These are phyloP conservation scores for Amphichorda felina DNA, from an alignment of 2,329 filamentous ascomycete species.

Conservation along the genomic window DNA sequence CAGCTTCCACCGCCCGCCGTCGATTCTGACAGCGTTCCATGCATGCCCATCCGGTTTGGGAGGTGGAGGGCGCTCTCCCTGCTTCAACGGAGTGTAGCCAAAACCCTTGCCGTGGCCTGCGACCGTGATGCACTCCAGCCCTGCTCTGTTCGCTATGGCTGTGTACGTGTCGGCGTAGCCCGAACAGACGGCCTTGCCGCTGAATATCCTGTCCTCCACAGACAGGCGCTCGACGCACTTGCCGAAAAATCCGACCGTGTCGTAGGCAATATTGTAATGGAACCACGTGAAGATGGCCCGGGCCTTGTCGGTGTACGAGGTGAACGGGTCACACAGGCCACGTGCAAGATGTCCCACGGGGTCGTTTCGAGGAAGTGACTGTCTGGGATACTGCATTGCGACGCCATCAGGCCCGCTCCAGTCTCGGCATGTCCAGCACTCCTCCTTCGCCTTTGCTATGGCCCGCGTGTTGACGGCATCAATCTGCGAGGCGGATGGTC, in stretches of 20 bases:
- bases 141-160: constrained; percentile 65
- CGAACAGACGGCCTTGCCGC: constrained; percentile 78
- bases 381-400: constrained; percentile 63
- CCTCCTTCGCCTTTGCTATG: constrained; percentile 12
- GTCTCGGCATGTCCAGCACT: constrained; percentile 78
- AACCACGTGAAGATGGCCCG: constrained; percentile 90
- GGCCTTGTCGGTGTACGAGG: constrained; percentile 80
- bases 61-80: constrained; percentile 54
- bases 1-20: constrained; percentile 81
- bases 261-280: constrained; percentile 86
- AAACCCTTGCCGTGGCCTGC: constrained; percentile 79
- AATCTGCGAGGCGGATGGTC: constrained; percentile 39
- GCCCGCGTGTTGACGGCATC: constrained; percentile 24
- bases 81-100: constrained; percentile 51
- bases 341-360: constrained; percentile 65
- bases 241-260: constrained; percentile 67
- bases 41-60: constrained; percentile 58
- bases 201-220: constrained; percentile 60
- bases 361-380: constrained; percentile 53
- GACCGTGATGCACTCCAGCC: constrained; percentile 65
- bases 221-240: constrained; percentile 54
- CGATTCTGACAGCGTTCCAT: constrained; percentile 87
- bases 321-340: constrained; percentile 67
- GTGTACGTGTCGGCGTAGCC: constrained; percentile 81
- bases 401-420: constrained; percentile 73